Base-by-base conservation (phyloP, 1,284 basidiomycete genomes). In the Xerocomus minutiporus region DNA sequence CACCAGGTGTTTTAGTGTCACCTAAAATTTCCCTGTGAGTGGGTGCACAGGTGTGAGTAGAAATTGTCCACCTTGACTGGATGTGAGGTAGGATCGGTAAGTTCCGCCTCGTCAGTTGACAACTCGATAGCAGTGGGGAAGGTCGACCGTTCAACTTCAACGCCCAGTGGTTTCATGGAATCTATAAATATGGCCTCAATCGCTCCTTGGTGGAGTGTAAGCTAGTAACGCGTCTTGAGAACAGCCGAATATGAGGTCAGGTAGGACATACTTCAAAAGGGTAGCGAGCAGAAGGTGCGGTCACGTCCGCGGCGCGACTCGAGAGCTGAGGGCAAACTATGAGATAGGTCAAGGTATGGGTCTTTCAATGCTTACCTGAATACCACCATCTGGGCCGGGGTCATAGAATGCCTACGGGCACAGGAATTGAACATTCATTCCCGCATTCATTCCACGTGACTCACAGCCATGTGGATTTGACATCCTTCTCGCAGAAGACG, bases 101-200 rank as follows among this genome's bases (percentile, higher is more conserved):
- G 57, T 46, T 68, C 60, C 17, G 53, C 51, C 41, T 60, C 59
- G 41, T 74, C 63, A 3, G 53, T 48, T 8, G 70, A 74, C 25
- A 75, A 34, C 29, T 69, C 61, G 36, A 75, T 60, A 5, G 58
- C 54, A 9, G 52, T 63, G 6, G 75, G 75, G 4, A 56, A 38
- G 4, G 63, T 64, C 9, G 69, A 63, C 5, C 72, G 64, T 46
- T 74, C 65, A 5, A 75, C 74, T 32, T 65, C 53, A 6, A 72
- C 56, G 15, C 63, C 64, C 38, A 61, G 55, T 26, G 48, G 32
- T 43, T 47, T 55, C 63, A 68, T 63, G 4, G 57, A 63, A 48
- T 73, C 68, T 20, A 71, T 54, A 55, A 70, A 67, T 53, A 73
- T 67, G 3, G 65, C 46, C 50, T 74, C 72, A 28, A 74, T 72